Percentiles rank a stretch among this genome's conserved stretches.
Conservation (phyloP, 2,329 filamentous ascomycete genomes). For the Nigrospora osmanthi region DNA sequence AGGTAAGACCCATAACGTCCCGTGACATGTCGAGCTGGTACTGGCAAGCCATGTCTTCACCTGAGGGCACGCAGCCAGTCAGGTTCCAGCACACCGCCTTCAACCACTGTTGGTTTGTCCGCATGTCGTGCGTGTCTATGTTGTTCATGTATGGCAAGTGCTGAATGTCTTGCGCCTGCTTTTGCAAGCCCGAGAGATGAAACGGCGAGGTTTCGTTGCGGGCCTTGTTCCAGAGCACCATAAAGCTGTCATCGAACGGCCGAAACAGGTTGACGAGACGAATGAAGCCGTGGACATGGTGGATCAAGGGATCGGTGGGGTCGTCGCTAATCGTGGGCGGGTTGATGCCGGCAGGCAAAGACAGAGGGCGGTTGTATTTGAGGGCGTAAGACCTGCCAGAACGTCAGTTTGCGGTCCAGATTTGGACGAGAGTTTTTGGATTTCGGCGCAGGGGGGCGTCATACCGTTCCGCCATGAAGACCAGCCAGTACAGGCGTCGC, state of each 20-base stretch:
- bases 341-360: constrained; percentile 61
- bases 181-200: constrained; percentile 51
- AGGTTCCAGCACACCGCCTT: constrained; percentile 58
- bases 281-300: constrained; percentile 48
- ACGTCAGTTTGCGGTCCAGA: not conserved
- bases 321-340: constrained; percentile 57
- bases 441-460: constrained; percentile 6
- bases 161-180: constrained; percentile 50
- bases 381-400: constrained; percentile 58
- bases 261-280: constrained; percentile 56
- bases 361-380: constrained; percentile 61
- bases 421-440: no score
- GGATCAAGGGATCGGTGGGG: constrained; percentile 43
- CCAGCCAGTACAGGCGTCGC: constrained; percentile 64
- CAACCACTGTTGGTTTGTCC: constrained; percentile 57
- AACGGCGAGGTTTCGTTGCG: constrained; percentile 46
- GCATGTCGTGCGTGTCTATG: constrained; percentile 47
- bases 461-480: constrained; percentile 64
- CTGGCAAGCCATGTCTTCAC: constrained; percentile 51
- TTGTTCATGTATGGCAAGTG: constrained; percentile 38
- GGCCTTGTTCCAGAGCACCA: constrained; percentile 60
- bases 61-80: constrained; percentile 40
- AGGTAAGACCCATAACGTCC: constrained; percentile 59
- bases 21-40: constrained; percentile 56
- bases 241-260: constrained; percentile 58